Conservation (phyloP, 805 yeast species). For the Metschnikowia baotianmanensis region DNA sequence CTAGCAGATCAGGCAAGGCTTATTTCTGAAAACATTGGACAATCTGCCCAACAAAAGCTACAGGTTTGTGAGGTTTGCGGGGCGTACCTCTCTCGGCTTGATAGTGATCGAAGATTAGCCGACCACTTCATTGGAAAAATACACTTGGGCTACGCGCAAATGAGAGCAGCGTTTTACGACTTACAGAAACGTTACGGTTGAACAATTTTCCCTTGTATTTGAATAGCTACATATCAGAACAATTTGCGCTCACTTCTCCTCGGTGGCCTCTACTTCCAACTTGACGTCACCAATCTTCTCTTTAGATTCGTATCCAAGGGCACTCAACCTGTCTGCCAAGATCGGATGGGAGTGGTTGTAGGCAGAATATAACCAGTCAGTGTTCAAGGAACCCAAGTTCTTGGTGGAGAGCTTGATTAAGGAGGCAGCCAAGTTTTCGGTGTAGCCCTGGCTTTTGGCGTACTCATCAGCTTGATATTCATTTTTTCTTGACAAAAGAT, state of each 20-base stretch:
- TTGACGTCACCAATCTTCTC: constrained; percentile 33
- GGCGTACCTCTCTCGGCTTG: constrained; percentile 80
- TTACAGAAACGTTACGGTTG: constrained; percentile 23
- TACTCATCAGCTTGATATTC: constrained; percentile 93
- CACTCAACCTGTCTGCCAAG: constrained; percentile 80
- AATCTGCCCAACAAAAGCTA: constrained; percentile 82
- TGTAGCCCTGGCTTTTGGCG: constrained; percentile 74
- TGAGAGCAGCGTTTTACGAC: constrained; percentile 56
- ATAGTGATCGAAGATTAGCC: constrained; percentile 82
- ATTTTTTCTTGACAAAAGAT: constrained; percentile 73
- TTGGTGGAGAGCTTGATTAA: constrained; percentile 74
- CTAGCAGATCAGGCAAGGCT: constrained; percentile 56
- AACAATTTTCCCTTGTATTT: not conserved
- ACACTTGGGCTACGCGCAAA: constrained; percentile 76
- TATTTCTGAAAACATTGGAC: constrained; percentile 71
- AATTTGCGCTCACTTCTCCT: not conserved
- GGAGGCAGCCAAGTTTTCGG: constrained; percentile 64
- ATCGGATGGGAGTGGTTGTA: constrained; percentile 93
- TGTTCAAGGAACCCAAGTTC: constrained; percentile 82
- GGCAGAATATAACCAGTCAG: constrained; percentile 85
- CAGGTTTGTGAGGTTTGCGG: constrained; percentile 92
- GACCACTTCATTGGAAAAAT: constrained; percentile 88
- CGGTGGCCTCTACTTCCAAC: constrained; percentile 13
- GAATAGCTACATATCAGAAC: not conserved
- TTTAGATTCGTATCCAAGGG: constrained; percentile 54